A percentile compares a stretch with the other conserved stretches of the same genome.
These are phyloP conservation scores for Leccinum griseonigrum DNA, from an alignment of 1,284 basidiomycete species.

Conservation along the genomic window DNA sequence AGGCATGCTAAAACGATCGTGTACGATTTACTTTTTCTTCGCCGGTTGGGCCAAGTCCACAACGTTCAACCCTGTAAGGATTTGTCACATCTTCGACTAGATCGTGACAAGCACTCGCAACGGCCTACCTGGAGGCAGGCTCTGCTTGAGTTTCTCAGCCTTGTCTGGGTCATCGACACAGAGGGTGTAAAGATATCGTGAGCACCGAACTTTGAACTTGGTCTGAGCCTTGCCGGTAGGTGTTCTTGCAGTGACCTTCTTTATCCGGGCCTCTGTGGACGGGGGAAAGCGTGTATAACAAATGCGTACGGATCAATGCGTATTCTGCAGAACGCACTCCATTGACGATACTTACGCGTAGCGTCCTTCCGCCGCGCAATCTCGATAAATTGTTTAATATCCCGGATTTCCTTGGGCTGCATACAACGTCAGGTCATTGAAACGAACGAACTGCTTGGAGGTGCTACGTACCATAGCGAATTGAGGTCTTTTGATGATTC, in stretches of 20 bases:
- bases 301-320: neutral
- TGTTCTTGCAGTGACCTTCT: constrained; percentile 78
- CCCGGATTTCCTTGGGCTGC: constrained; percentile 96
- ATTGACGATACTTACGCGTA: constrained; percentile 48
- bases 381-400: constrained; percentile 99
- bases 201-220: constrained; percentile 99
- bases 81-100: neutral
- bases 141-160: constrained; percentile 97
- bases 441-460: neutral
- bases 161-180: constrained; percentile 95
- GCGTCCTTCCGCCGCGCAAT: constrained; percentile 91
- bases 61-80: constrained; percentile 56
- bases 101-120: neutral
- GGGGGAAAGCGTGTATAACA: neutral
- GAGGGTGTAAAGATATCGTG: constrained; percentile 97
- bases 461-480: constrained; percentile 25
- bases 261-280: constrained; percentile 85
- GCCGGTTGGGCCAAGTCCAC: constrained; percentile 61
- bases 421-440: constrained; percentile 7
- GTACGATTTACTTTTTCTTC: constrained; percentile 65
- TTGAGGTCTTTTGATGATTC: constrained; percentile 6
- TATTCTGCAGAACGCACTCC: constrained; percentile 10
- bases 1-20: neutral
- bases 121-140: constrained; percentile 87
- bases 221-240: constrained; percentile 78